Percentiles rank a stretch among this genome's conserved stretches.
Conservation (phyloP, 2,329 filamentous ascomycete species). For the Aspergillus sp. region DNA sequence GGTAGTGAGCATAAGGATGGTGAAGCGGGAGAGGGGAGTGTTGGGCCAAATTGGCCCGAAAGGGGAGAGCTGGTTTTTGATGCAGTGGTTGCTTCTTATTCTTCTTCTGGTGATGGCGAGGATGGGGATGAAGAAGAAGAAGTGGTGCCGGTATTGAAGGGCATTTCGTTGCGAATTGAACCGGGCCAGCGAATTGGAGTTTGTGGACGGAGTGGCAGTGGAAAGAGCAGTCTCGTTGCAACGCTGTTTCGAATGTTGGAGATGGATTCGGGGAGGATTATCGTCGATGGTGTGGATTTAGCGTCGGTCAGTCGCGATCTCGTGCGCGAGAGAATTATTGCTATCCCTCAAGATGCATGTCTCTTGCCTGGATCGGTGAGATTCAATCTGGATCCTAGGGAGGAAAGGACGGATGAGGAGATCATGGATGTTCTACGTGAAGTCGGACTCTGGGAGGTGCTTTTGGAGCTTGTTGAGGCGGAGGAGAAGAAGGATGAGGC, state of each 20-base stretch:
- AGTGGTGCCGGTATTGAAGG: background rate
- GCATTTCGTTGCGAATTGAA: background rate
- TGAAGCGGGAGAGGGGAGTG: background rate
- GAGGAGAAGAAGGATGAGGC: background rate
- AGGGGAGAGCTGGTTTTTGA: slow-evolving; percentile 24
- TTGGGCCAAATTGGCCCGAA: slow-evolving; percentile 24
- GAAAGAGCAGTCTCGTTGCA: background rate
- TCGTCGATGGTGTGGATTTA: slow-evolving; percentile 30
- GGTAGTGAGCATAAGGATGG: slow-evolving; percentile 21
- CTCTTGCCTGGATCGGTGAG: slow-evolving; percentile 24
- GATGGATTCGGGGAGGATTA: slow-evolving; percentile 25
- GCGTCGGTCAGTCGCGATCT: slow-evolving; percentile 16
- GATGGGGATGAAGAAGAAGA: slow-evolving; percentile 14
- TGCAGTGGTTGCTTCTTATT: background rate
- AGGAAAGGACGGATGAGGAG: slow-evolving; percentile 16
- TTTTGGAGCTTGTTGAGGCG: background rate
- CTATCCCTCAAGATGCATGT: slow-evolving; percentile 28
- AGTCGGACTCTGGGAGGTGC: slow-evolving; percentile 26
- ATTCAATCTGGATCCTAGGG: slow-evolving; percentile 32
- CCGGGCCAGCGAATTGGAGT: background rate
- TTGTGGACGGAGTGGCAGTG: background rate
- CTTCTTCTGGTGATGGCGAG: slow-evolving; percentile 7
- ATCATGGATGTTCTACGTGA: slow-evolving; percentile 26
- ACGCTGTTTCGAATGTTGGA: slow-evolving; percentile 35
- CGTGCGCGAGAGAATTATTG: slow-evolving; percentile 20